Evolutionary conservation across 2,329 filamentous ascomycete genomes (phyloP), one percentile per base, ranked within the genome.

Genomic region (Cyphellophora attinorum): DNA sequence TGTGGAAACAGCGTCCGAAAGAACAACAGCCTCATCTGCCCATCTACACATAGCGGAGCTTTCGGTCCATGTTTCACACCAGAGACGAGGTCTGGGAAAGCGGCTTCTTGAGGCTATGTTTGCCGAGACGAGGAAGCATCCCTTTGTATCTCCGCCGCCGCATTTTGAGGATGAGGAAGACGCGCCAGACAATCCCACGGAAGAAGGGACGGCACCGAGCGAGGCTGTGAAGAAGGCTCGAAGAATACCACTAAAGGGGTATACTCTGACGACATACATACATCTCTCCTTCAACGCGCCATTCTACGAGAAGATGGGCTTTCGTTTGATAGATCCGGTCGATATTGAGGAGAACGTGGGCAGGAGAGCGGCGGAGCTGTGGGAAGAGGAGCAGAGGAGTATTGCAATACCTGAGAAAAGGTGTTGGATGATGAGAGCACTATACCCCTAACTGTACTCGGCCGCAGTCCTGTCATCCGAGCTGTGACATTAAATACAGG

Each of bases 211-310:
- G 21, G 21, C 21, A n/a, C 8, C 8, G 21, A 25, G 8, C n/a
- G 21, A 25, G 21, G 21, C 8, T 25, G 21, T 8, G 21, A 25
- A 8, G 8, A 25, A 25, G 21, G 21, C 21, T 8, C 8, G 21
- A 18, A 5, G 5, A n/a, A n/a, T n/a, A n/a, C n/a, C n/a, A n/a
- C 8, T 42, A 12, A 19, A 25, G 4, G 38, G 21, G 13, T 16
- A 37, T 13, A 34, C 23, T n/a, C 15, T 41, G 27, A 41, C 38
- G 15, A 41, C 38, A 5, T 34, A 38, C 15, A 23, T 23, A 4
- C 19, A 38, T 32, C 16, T 41, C 4, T n/a, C 35, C 8, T 41
- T 37, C 25, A 41, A 41, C 15, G 31, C 17, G 19, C 38, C 31
- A n/a, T 35, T 38, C 13, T 41, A 41, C 18, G 17, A 14, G 19